These are phyloP conservation scores for Quercus tomentella DNA, from an alignment of 331 rosid genomes.

Conservation along the genomic window DNA sequence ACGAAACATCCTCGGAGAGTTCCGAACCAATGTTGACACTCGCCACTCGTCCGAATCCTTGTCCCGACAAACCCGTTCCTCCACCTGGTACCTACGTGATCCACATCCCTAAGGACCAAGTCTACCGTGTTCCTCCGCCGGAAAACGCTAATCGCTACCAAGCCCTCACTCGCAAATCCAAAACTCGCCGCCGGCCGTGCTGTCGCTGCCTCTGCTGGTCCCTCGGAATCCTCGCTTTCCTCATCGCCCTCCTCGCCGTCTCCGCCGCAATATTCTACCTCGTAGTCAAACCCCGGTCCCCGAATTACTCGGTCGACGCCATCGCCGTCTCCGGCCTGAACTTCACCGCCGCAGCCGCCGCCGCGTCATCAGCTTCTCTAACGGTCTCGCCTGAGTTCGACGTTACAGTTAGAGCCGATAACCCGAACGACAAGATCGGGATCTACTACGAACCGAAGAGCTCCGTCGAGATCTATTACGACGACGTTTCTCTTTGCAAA, in stretches of 20 bases:
- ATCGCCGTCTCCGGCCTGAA: conserved; percentile 23
- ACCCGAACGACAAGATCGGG: conserved; percentile 67
- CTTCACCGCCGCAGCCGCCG: not conserved
- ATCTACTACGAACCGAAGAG: conserved; percentile 55
- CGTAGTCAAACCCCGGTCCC: conserved; percentile 51
- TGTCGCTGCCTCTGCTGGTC: conserved; percentile 44
- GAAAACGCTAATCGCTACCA: conserved; percentile 56
- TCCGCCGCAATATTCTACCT: conserved; percentile 40
- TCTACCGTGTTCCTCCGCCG: conserved; percentile 79
- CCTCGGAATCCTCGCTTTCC: conserved; percentile 20
- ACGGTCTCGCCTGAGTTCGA: conserved; percentile 49
- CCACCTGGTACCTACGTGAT: conserved; percentile 59
- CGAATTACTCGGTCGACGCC: conserved; percentile 39
- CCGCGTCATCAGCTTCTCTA: not conserved
- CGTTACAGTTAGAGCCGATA: conserved; percentile 41
- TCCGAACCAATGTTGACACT: conserved; percentile 14
- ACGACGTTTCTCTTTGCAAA: conserved; percentile 33
- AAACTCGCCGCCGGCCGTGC: conserved; percentile 21
- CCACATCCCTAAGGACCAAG: conserved; percentile 70
- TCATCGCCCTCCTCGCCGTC: not conserved
- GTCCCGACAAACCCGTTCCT: conserved; percentile 40
- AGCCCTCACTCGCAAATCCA: conserved; percentile 29
- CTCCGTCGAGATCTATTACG: conserved; percentile 36
- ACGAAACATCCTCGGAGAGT: conserved; percentile 1
- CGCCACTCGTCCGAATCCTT: not conserved